Percentiles rank a stretch among this genome's conserved stretches.
Evolutionary conservation across 495 filamentous ascomycete genomes (phyloP).

Genomic region (Neurospora sp.): DNA sequence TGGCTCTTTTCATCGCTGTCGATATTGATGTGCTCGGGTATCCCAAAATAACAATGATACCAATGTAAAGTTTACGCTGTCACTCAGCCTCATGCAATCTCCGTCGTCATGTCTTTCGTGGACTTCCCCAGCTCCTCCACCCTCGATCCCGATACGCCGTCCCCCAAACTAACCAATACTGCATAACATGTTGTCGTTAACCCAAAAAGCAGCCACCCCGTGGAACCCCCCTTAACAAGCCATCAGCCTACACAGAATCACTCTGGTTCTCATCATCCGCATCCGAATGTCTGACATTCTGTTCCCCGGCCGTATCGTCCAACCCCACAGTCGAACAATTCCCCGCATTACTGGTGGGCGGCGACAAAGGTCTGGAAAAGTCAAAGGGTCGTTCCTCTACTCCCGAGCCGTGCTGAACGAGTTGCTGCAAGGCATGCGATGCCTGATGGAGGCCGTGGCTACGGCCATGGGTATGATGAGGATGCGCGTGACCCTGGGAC

Average conservation of each 20-base stretch:
- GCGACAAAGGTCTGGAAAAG: conserved; percentile 25
- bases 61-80: background rate
- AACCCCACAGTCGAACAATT: conserved; percentile 9
- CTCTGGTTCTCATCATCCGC: background rate
- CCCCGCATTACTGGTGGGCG: conserved; percentile 3
- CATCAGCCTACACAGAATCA: background rate
- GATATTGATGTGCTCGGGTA: background rate
- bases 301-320: conserved; percentile 3
- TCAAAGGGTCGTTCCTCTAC: conserved; percentile 11
- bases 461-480: conserved; percentile 4
- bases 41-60: background rate
- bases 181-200: background rate
- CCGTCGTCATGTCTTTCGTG: background rate
- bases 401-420: background rate
- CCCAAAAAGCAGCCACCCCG: background rate
- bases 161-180: background rate
- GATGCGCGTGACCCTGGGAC: background rate
- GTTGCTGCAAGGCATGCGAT: conserved; percentile 11
- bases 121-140: background rate
- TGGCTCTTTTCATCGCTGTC: too few relatives aligned
- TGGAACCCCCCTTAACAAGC: background rate
- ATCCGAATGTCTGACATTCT: background rate
- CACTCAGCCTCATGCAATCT: background rate
- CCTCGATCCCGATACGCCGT: background rate
- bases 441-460: background rate